A percentile compares a stretch with the other conserved stretches of the same genome.
Conservation (phyloP, 495 filamentous ascomycete genomes). For the Aspergillus mulundensis region DNA sequence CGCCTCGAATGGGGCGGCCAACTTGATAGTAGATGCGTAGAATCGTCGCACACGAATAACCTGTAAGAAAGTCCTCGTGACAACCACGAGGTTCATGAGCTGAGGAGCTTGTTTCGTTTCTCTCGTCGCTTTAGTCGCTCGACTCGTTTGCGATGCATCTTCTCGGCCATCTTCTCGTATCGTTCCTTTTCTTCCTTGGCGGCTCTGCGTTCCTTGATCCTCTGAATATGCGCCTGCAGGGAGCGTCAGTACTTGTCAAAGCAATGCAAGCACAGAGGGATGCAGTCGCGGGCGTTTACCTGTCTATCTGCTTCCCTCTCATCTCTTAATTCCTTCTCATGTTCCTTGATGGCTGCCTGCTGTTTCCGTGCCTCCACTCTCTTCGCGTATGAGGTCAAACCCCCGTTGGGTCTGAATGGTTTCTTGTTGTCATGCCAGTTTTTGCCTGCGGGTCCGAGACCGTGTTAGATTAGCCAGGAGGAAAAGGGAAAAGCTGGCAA, state of each 20-base stretch:
- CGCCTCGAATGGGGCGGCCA: not conserved
- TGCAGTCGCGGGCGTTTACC: conserved; percentile 41
- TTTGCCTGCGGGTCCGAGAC: conserved; percentile 61
- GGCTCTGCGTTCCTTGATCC: conserved; percentile 76
- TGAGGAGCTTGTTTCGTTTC: conserved; percentile 95
- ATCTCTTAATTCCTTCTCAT: conserved; percentile 90
- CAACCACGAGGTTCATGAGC: conserved; percentile 57
- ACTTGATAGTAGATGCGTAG: not conserved
- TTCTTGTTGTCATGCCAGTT: conserved; percentile 83
- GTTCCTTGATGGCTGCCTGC: conserved; percentile 71
- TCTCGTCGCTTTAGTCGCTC: conserved; percentile 90
- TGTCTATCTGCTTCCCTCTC: conserved; percentile 87
- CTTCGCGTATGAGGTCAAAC: conserved; percentile 72
- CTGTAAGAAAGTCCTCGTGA: not conserved
- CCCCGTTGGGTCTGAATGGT: conserved; percentile 80
- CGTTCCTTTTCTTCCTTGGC: conserved; percentile 90
- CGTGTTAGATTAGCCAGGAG: conserved; percentile 17
- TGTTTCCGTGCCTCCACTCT: conserved; percentile 61
- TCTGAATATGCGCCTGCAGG: conserved; percentile 63
- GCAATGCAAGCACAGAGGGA: not conserved
- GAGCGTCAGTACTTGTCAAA: conserved; percentile 7
- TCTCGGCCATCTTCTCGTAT: conserved; percentile 92
- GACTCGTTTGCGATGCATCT: conserved; percentile 93
- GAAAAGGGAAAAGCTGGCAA: conserved; percentile 7
- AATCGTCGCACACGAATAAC: not conserved